phyloP scores from a whole-genome alignment of 306 rosid species.

The Morella rubra region DNA sequence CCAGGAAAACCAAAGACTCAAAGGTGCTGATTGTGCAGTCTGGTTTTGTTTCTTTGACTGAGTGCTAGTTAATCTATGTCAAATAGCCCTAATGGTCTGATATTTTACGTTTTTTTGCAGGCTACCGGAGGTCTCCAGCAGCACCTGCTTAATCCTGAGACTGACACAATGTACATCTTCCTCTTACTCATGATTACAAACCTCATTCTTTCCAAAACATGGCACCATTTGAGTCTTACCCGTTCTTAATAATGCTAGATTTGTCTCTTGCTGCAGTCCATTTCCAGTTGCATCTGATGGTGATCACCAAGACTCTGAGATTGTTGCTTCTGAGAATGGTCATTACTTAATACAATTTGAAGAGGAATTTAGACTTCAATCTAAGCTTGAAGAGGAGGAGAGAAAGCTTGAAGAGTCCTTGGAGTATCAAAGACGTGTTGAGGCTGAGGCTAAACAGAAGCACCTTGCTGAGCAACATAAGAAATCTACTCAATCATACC shows the following conservation, averaged over 20 bases:
- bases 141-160: conserved; percentile 39
- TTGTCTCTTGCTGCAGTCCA: conserved; percentile 56
- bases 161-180: conserved; percentile 48
- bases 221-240: conserved; percentile 23
- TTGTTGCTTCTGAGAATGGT: conserved; percentile 41
- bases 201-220: conserved; percentile 13
- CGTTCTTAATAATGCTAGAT: conserved; percentile 18
- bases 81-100: conserved; percentile 22
- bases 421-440: conserved; percentile 85
- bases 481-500: conserved; percentile 48
- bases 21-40: conserved; percentile 56
- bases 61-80: conserved; percentile 14
- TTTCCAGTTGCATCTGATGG: conserved; percentile 47
- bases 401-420: conserved; percentile 90
- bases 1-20: conserved; percentile 68
- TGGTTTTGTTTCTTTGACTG: conserved; percentile 30
- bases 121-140: conserved; percentile 47
- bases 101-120: conserved; percentile 47
- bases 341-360: conserved; percentile 64
- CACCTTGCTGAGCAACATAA: conserved; percentile 86
- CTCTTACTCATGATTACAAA: conserved; percentile 18
- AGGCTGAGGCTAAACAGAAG: conserved; percentile 90
- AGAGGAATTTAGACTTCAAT: conserved; percentile 71
- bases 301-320: conserved; percentile 56
- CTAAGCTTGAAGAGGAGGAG: conserved; percentile 88